These are phyloP conservation scores for Ogataea corticis DNA, from an alignment of 805 yeast species.

Conservation along the genomic window DNA sequence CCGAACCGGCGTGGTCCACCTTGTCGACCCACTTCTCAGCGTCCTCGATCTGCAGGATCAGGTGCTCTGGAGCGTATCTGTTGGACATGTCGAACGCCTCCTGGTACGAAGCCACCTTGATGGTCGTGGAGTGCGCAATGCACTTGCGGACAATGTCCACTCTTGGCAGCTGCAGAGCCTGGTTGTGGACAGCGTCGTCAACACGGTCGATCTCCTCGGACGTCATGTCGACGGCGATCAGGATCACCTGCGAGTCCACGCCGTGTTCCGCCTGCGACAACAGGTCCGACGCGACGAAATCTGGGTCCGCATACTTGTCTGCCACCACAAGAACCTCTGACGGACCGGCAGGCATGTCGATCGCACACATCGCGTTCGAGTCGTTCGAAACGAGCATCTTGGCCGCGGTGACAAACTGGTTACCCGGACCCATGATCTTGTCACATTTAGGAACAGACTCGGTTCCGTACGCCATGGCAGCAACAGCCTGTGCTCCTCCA, in stretches of 20 bases:
- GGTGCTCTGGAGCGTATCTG: slow-evolving; percentile 95
- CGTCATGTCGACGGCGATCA: slow-evolving; percentile 76
- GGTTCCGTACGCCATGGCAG: slow-evolving; percentile 99
- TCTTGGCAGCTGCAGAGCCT: slow-evolving; percentile 84
- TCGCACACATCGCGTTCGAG: slow-evolving; percentile 90
- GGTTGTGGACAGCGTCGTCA: slow-evolving; percentile 80
- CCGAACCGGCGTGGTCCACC: slow-evolving; percentile 93
- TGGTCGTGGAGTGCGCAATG: slow-evolving; percentile 85
- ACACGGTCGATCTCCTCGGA: slow-evolving; percentile 60
- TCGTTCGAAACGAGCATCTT: slow-evolving; percentile 97
- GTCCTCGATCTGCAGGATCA: slow-evolving; percentile 83
- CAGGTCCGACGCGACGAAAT: slow-evolving; percentile 94
- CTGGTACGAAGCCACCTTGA: slow-evolving; percentile 65
- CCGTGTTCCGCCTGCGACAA: slow-evolving; percentile 99
- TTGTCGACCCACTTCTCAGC: slow-evolving; percentile 70
- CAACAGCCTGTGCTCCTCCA: slow-evolving; percentile 99
- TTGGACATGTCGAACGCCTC: slow-evolving; percentile 89
- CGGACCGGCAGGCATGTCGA: slow-evolving; percentile 99
- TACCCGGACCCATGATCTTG: slow-evolving; percentile 98
- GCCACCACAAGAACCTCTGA: slow-evolving; percentile 97
- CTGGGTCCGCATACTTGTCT: slow-evolving; percentile 85
- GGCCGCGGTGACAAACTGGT: slow-evolving; percentile 98
- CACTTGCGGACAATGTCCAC: slow-evolving; percentile 91
- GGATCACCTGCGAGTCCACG: slow-evolving; percentile 93
- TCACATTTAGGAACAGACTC: slow-evolving; percentile 90